Evolutionary conservation across 2,329 filamentous ascomycete genomes (phyloP).

Genomic region (Magnaporthiopsis poae): DNA sequence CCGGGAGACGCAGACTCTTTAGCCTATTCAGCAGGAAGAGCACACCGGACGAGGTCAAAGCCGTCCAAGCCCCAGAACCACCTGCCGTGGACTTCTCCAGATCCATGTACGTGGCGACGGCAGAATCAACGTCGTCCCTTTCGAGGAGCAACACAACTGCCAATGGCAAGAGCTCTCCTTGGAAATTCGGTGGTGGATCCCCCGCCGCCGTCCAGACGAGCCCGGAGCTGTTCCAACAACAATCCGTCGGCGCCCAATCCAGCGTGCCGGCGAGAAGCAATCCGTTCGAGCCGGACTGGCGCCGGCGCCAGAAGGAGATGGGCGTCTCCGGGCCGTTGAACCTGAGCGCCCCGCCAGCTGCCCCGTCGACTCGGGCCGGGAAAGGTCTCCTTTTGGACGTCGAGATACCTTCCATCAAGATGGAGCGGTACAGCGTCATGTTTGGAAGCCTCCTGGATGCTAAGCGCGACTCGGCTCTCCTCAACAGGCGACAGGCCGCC

Average conservation of each 20-base stretch:
- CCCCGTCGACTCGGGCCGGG: background rate
- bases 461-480: slow-evolving; percentile 30
- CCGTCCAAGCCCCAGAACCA: background rate
- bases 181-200: slow-evolving; percentile 23
- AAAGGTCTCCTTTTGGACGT: slow-evolving; percentile 51
- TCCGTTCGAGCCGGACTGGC: slow-evolving; percentile 13
- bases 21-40: slow-evolving; percentile 39
- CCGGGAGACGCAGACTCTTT: slow-evolving; percentile 51
- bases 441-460: slow-evolving; percentile 63
- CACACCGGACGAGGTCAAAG: background rate
- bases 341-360: background rate
- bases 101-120: background rate
- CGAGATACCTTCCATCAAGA: slow-evolving; percentile 66
- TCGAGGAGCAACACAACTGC: slow-evolving; percentile 27
- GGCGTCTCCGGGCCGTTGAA: background rate
- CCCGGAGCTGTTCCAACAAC: slow-evolving; percentile 26
- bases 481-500: slow-evolving; percentile 49
- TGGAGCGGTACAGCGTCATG: slow-evolving; percentile 93
- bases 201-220: slow-evolving; percentile 32
- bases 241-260: slow-evolving; percentile 9
- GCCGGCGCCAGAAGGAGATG: slow-evolving; percentile 6
- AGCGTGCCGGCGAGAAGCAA: slow-evolving; percentile 13
- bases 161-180: slow-evolving; percentile 24
- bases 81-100: background rate
- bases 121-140: background rate